phyloP scores from a whole-genome alignment of 2,329 filamentous ascomycete species.

The Ophiostoma novo-ulmi region DNA sequence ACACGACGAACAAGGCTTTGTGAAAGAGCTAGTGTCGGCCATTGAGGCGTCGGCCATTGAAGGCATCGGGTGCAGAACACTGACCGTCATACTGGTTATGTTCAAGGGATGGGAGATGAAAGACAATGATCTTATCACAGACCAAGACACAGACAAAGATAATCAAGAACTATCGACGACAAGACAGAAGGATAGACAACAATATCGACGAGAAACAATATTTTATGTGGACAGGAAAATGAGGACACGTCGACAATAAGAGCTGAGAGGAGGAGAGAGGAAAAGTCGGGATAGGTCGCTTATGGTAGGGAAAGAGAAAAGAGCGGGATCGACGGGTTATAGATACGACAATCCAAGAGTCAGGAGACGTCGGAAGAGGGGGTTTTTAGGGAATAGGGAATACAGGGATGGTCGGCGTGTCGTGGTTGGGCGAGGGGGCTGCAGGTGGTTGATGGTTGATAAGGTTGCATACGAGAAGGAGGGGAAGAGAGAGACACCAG shows the following conservation, averaged over 20 bases:
- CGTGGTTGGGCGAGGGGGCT: neutral
- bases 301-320: neutral
- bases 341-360: neutral
- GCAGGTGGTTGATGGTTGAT: neutral
- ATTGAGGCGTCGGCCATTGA: neutral
- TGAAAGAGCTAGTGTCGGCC: neutral
- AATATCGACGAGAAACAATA: neutral
- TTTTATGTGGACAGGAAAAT: neutral
- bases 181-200: neutral
- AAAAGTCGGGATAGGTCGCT: neutral
- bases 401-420: constrained; percentile 9
- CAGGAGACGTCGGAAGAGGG: neutral
- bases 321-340: constrained; percentile 7
- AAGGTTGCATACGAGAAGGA: constrained; percentile 3
- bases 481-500: neutral
- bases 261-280: neutral
- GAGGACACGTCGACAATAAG: constrained; percentile 14
- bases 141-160: neutral
- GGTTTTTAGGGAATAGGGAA: neutral
- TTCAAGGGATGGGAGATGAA: neutral
- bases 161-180: neutral
- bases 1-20: constrained; percentile 10
- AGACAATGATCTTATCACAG: neutral
- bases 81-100: constrained; percentile 16
- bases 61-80: constrained; percentile 17